Evolutionary conservation across 1,284 basidiomycete species (phyloP).

Genomic region (Ustilago vetiveriae): DNA sequence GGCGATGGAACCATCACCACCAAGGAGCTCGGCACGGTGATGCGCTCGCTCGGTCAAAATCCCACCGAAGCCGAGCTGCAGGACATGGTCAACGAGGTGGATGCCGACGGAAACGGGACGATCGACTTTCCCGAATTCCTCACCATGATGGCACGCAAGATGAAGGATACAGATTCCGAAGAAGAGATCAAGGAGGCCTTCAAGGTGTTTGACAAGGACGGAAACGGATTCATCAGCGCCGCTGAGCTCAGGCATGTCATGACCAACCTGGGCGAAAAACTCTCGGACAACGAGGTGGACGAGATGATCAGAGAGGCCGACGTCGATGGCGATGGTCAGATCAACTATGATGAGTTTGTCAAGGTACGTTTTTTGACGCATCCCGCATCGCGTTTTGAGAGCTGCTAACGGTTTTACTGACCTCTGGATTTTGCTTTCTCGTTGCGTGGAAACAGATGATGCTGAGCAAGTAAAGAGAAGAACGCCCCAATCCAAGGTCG

Average conservation of each 20-base stretch:
- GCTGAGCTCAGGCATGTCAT: conserved; percentile 73
- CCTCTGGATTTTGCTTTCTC: background rate
- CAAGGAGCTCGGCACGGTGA: conserved; percentile 93
- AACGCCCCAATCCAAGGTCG: too few relatives aligned
- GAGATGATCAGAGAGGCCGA: conserved; percentile 99
- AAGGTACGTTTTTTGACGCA: too few relatives aligned
- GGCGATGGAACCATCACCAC: conserved; percentile 97
- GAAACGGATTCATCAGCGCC: conserved; percentile 74
- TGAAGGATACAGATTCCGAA: conserved; percentile 87
- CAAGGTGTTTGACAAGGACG: conserved; percentile 77
- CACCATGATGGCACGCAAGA: conserved; percentile 95
- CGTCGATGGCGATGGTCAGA: conserved; percentile 88
- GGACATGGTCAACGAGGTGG: conserved; percentile 78
- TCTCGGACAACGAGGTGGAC: conserved; percentile 90
- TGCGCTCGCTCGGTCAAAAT: conserved; percentile 96
- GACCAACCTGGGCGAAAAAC: conserved; percentile 75
- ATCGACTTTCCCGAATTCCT: conserved; percentile 94
- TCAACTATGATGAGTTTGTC: conserved; percentile 74
- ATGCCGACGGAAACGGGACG: conserved; percentile 78
- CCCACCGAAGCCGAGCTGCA: conserved; percentile 93
- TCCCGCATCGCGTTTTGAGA: too few relatives aligned
- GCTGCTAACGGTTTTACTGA: background rate
- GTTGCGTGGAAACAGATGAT: conserved; percentile 53
- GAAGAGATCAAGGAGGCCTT: conserved; percentile 77
- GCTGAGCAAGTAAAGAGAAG: conserved; percentile 64